Evolutionary conservation across 192 early-diverging fungal species (phyloP).

Genomic region (Mycoemilia scoparia): DNA sequence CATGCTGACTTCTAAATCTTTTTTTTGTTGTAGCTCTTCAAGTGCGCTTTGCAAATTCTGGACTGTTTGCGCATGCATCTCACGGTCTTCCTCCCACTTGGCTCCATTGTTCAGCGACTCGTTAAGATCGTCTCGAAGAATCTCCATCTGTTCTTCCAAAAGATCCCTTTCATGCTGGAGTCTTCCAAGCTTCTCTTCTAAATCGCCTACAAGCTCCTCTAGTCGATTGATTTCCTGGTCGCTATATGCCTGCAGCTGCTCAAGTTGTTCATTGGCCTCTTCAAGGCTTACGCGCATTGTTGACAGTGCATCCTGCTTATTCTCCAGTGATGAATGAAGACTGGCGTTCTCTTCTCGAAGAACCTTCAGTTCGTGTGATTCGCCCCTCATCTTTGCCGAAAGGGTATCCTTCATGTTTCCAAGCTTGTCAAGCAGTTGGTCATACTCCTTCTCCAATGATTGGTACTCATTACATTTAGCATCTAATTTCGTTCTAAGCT

Average conservation of each 20-base stretch:
- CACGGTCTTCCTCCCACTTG: constrained; percentile 35
- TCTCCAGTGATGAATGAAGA: background rate
- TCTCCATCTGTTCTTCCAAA: constrained; percentile 22
- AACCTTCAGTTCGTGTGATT: constrained; percentile 38
- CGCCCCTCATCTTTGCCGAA: constrained; percentile 63
- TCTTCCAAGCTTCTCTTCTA: constrained; percentile 1
- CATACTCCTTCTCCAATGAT: constrained; percentile 32
- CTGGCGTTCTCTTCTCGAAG: constrained; percentile 8
- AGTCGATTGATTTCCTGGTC: constrained; percentile 2
- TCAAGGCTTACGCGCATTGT: background rate
- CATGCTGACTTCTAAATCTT: constrained; percentile 41
- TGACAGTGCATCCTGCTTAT: background rate
- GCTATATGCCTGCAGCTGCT: constrained; percentile 1
- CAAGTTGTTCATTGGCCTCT: constrained; percentile 3
- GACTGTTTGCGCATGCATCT: constrained; percentile 37
- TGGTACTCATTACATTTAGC: too few species aligned
- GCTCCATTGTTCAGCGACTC: constrained; percentile 35
- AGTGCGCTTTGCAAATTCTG: constrained; percentile 76
- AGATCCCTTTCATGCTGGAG: constrained; percentile 9
- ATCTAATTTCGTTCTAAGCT: too few species aligned
- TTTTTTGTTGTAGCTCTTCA: constrained; percentile 70
- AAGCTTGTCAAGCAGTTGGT: constrained; percentile 53
- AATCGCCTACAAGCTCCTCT: background rate
- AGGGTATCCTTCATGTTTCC: constrained; percentile 63
- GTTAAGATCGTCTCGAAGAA: constrained; percentile 35